Evolutionary conservation across 768 basidiomycete genomes (phyloP).

Genomic region (Psilocybe cubensis): DNA sequence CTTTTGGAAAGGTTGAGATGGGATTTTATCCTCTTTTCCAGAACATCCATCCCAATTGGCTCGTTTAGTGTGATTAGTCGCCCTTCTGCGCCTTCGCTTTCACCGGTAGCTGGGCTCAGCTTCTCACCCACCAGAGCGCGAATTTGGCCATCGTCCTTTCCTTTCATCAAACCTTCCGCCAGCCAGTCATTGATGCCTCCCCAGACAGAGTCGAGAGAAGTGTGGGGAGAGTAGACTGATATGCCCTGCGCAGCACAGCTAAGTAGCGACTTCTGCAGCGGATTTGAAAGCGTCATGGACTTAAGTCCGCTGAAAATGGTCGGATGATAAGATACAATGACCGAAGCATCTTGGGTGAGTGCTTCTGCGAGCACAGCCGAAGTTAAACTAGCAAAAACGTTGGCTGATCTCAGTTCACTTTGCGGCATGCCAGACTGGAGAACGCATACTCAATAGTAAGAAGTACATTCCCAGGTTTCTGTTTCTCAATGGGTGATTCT

Average conservation of each 20-base stretch:
- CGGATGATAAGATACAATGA: constrained; percentile 86
- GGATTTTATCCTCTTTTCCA: constrained; percentile 71
- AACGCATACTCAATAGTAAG: constrained; percentile 71
- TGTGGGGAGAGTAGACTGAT: constrained; percentile 88
- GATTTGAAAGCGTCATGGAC: constrained; percentile 75
- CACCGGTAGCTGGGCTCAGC: constrained; percentile 35
- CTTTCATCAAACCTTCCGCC: constrained; percentile 53
- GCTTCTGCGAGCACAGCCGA: constrained; percentile 73
- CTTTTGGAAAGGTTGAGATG: constrained; percentile 51
- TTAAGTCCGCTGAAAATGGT: constrained; percentile 78
- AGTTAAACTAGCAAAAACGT: constrained; percentile 58
- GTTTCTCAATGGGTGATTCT: constrained; percentile 60
- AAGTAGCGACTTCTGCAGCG: constrained; percentile 81
- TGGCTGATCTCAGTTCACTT: constrained; percentile 10
- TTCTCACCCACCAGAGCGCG: constrained; percentile 44
- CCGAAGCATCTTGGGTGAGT: constrained; percentile 57
- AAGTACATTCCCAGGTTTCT: constrained; percentile 50
- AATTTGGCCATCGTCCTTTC: constrained; percentile 36
- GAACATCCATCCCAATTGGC: constrained; percentile 58
- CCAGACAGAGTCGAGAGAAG: constrained; percentile 80
- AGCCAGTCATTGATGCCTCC: constrained; percentile 94
- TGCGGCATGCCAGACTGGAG: constrained; percentile 1
- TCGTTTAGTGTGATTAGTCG: constrained; percentile 65
- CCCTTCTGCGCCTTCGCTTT: constrained; percentile 63
- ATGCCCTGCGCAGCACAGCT: constrained; percentile 82